These are phyloP conservation scores for Fusarium foetens DNA, from an alignment of 2,329 filamentous ascomycete species.

Conservation along the genomic window DNA sequence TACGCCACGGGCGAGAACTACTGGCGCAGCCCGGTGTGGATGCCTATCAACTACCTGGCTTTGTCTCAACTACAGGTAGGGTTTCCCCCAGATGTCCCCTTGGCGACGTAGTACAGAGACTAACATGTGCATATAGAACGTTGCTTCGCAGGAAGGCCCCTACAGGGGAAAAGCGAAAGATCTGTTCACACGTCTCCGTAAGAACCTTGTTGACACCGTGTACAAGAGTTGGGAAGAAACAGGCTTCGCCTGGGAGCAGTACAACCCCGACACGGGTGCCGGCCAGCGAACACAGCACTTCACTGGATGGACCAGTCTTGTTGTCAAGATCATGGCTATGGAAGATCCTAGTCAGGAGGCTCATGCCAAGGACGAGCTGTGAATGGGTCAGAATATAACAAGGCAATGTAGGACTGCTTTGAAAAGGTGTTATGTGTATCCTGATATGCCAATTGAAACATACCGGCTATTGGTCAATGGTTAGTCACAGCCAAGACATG, in stretches of 20 bases:
- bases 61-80: conserved; percentile 81
- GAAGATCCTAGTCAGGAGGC: conserved; percentile 66
- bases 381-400: conserved; percentile 16
- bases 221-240: conserved; percentile 89
- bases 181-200: conserved; percentile 80
- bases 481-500: conserved; percentile 2
- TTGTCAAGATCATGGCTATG: conserved; percentile 98
- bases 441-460: conserved; percentile 5
- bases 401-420: conserved; percentile 4
- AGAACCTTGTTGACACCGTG: conserved; percentile 88
- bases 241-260: conserved; percentile 98
- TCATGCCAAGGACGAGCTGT: conserved; percentile 61
- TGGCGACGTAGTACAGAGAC: conserved; percentile 4
- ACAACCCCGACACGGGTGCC: conserved; percentile 89
- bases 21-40: conserved; percentile 94
- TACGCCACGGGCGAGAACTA: conserved; percentile 97
- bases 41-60: conserved; percentile 94
- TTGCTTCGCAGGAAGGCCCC: conserved; percentile 73
- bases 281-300: conserved; percentile 99
- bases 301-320: conserved; percentile 97
- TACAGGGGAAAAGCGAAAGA: conserved; percentile 74
- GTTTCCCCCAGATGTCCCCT: conserved; percentile 35
- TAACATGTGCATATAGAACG: conserved; percentile 58
- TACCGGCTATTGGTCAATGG: conserved; percentile 4
- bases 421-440: conserved; percentile 7